phyloP scores from a whole-genome alignment of 179 eudicot genomes.

The Gypsophila paniculata region DNA sequence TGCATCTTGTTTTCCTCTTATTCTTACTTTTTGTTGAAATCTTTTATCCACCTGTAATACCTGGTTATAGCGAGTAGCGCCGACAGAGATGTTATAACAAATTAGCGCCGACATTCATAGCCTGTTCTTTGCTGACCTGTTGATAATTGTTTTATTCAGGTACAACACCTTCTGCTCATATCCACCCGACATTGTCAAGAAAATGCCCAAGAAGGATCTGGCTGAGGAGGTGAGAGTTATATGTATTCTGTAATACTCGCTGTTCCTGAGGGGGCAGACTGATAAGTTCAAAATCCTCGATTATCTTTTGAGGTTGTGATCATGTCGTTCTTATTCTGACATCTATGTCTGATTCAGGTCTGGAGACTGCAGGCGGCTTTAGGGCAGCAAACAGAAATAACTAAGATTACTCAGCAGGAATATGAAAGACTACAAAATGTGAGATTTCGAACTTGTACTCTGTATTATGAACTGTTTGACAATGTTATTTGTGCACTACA shows the following conservation, averaged over 20 bases:
- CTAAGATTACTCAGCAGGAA: slow-evolving; percentile 82
- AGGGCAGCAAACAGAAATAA: slow-evolving; percentile 89
- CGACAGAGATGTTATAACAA: no score
- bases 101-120: not conserved
- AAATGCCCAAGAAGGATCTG: slow-evolving; percentile 95
- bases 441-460: slow-evolving; percentile 17
- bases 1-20: not conserved
- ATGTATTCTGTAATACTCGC: not conserved
- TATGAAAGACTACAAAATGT: slow-evolving; percentile 87
- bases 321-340: not conserved
- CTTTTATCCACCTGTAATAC: not conserved
- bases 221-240: slow-evolving; percentile 73
- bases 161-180: slow-evolving; percentile 81
- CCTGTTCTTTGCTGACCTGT: slow-evolving; percentile 1
- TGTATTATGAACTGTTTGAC: not conserved
- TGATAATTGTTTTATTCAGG: slow-evolving; percentile 35
- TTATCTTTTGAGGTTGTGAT: not conserved
- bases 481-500: not conserved
- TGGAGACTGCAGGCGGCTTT: slow-evolving; percentile 99
- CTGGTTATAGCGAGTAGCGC: not conserved
- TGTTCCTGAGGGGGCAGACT: not conserved
- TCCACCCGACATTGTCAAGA: slow-evolving; percentile 94
- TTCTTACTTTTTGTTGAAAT: not conserved
- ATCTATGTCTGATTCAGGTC: slow-evolving; percentile 43
- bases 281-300: not conserved